Evolutionary conservation across 371 early-diverging fungal genomes (phyloP), one percentile per base, ranked within the genome.

Genomic region (Ecytonucleospora hepatopenaei): DNA sequence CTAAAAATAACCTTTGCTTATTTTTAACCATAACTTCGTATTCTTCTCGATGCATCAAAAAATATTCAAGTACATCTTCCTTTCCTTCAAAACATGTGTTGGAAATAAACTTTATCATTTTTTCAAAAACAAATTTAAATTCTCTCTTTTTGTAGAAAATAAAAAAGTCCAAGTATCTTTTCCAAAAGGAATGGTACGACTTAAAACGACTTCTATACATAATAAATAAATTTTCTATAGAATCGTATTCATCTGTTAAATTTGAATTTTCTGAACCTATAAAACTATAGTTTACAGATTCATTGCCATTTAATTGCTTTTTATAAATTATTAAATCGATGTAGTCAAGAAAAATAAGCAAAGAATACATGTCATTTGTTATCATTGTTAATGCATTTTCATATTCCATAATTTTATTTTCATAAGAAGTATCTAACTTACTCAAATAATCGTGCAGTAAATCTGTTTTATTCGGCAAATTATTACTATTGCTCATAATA

Each of bases 321-420:
- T 27, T 53, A 28, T 40, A 4, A 4, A 35, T 17, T 12, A 40
- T 16, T 5, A 60, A 35, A 15, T 48, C 19, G 21, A 59, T 55
- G 32, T 51, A 63, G 31, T 63, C 32, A 3, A 63, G 24, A 26
- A 63, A 63, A 2, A 63, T 63, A 23, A 5, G n/a, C 15, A 63
- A n/a, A 15, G 32, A 31, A 55, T 63, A 40, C 21, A 35, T 35
- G 24, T 63, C 64, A 55, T 26, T 24, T 3, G 15, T 19, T 5
- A 63, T 5, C 46, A 33, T 48, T 3, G 61, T 15, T 3, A 63
- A 16, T 55, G 54, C 19, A 2, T 63, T 24, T 12, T 12, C 27
- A 30, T 51, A 63, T 15, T 12, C 19, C 5, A 16, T 15, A 17
- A 58, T 17, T 5, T 46, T 34, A 4, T 40, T n/a, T 33, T 54